These are phyloP conservation scores for Pseudogymnoascus sp. DNA, from an alignment of 2,329 filamentous ascomycete species.

Conservation along the genomic window DNA sequence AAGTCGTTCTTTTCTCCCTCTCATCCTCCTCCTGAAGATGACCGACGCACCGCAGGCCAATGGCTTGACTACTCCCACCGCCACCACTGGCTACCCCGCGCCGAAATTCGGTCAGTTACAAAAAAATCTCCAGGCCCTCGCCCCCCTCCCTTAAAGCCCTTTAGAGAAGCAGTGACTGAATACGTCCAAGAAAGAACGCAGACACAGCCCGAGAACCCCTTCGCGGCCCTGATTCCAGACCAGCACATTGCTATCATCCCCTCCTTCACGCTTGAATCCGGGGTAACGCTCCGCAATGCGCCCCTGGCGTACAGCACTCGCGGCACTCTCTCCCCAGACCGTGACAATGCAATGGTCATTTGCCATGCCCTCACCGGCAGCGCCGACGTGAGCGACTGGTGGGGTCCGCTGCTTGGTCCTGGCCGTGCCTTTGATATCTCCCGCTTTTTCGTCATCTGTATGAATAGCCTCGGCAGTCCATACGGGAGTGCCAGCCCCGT, in stretches of 20 bases:
- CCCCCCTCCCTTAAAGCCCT: slow-evolving; percentile 11
- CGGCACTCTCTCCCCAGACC: slow-evolving; percentile 49
- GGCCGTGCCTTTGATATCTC: slow-evolving; percentile 75
- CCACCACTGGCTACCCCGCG: neutral
- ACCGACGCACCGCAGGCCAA: neutral
- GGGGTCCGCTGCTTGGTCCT: slow-evolving; percentile 71
- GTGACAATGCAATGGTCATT: slow-evolving; percentile 64
- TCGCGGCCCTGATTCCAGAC: slow-evolving; percentile 74
- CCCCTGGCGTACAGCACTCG: slow-evolving; percentile 61
- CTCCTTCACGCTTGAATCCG: slow-evolving; percentile 86
- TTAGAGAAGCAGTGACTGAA: slow-evolving; percentile 47
- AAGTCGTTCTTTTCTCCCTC: neutral
- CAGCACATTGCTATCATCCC: slow-evolving; percentile 83
- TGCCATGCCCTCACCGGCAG: slow-evolving; percentile 83
- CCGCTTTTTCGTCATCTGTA: slow-evolving; percentile 76
- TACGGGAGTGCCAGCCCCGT: slow-evolving; percentile 84
- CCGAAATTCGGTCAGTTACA: slow-evolving; percentile 23
- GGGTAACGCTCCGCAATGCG: slow-evolving; percentile 70
- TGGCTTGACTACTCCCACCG: slow-evolving; percentile 1
- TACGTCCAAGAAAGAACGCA: slow-evolving; percentile 47
- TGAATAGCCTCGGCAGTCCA: slow-evolving; percentile 78
- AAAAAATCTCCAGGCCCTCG: slow-evolving; percentile 6
- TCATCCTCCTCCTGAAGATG: slow-evolving; percentile 3
- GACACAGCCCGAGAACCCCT: slow-evolving; percentile 85
- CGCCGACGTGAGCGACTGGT: slow-evolving; percentile 80